Evolutionary conservation across 768 basidiomycete species (phyloP), one percentile per base, ranked within the genome.

Genomic region (Boletus reticuloceps): DNA sequence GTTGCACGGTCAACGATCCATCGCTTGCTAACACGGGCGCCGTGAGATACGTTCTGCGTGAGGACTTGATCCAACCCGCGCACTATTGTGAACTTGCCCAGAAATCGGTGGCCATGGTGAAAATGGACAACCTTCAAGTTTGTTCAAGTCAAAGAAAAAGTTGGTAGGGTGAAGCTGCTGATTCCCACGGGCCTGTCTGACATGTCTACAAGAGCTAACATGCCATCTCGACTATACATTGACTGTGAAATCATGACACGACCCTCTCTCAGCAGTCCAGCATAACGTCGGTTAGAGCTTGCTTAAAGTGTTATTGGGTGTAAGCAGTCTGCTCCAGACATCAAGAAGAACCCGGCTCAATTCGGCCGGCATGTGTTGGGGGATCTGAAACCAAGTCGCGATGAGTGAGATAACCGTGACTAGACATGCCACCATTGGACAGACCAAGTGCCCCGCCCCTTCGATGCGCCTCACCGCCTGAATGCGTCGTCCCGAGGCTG

Each of bases 41-140:
- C 39, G 67, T 64, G 58, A 59, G 56, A 62, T 58, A 51, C 41
- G 32, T 44, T 40, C 32, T 17, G 32, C 22, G 31, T 19, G 45
- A 61, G 55, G 49, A 62, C 46, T 47, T 47, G 47, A 47, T 22
- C 44, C 37, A 54, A 56, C 44, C 52, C 51, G 68, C 80, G 75
- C 69, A 91, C 89, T 87, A 86, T 72, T 97, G 94, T 49, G 92
- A 90, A 65, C 92, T 94, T 29, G 84, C 80, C 91, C 91, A 97
- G 68, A 93, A 96, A 73, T 94, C 88, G 37, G 90, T 91, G 5
- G 91, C 89, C 91, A 94, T 94, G 34, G 7, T 29, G 29, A 29
- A 29, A 29, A 29, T 29, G 29, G 8, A 29, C 9, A 29, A 29
- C 8, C 2, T 29, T 6, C 5, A 25, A 25, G 25, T 25, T 25